Conservation (phyloP, 164 flowering plant species). For the Tinospora cordifolia region DNA sequence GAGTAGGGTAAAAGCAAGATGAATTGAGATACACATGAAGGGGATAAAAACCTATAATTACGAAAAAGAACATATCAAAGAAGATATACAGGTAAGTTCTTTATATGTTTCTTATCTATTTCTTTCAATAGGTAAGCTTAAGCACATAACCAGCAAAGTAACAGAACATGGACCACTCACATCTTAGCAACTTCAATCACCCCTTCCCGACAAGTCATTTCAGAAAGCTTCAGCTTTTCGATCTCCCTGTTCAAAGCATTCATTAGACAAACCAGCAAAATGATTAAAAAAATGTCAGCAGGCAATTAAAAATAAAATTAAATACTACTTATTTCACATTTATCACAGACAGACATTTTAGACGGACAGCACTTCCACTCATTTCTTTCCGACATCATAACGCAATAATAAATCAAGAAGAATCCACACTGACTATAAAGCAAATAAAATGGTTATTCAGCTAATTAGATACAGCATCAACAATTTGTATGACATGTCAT, state of each 20-base stretch:
- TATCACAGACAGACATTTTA: too few species aligned
- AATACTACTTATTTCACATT: background rate
- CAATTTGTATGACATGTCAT: too few species aligned
- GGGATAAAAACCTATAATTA: background rate
- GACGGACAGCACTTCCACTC: background rate
- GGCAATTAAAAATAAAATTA: background rate
- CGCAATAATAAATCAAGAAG: background rate
- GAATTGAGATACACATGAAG: background rate
- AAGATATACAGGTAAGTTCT: background rate
- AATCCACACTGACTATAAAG: background rate
- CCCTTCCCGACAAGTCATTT: conserved; percentile 86
- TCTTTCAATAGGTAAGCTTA: background rate
- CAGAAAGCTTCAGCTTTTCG: conserved; percentile 88
- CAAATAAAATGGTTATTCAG: background rate
- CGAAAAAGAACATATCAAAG: background rate
- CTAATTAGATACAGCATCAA: background rate
- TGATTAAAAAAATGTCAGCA: background rate
- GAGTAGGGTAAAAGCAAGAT: background rate
- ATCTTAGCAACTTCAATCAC: conserved; percentile 85
- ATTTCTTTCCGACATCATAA: background rate
- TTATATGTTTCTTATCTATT: background rate
- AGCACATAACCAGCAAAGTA: background rate
- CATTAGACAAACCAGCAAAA: background rate
- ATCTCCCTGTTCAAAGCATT: conserved; percentile 58
- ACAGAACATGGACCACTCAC: conserved; percentile 33